These are phyloP conservation scores for Dioscorea cayenensis DNA, from an alignment of 116 monocot genomes.

Conservation along the genomic window DNA sequence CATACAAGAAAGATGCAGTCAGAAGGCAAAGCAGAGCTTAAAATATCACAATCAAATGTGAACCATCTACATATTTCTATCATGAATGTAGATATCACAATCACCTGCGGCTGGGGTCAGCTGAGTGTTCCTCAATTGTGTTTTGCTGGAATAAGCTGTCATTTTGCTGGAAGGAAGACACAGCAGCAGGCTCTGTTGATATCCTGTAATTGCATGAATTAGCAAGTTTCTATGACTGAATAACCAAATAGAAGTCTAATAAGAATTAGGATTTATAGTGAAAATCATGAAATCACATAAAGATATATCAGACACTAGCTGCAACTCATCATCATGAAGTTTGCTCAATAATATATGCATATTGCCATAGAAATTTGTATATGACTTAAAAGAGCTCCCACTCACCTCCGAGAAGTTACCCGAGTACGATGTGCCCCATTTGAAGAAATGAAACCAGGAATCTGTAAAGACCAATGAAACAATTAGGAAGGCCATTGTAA, in stretches of 20 bases:
- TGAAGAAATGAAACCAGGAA: slow-evolving; percentile 6
- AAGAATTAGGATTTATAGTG: neutral
- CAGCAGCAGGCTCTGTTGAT: slow-evolving; percentile 26
- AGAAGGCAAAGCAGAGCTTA: neutral
- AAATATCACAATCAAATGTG: too few relatives aligned
- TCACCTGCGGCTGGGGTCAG: slow-evolving; percentile 32
- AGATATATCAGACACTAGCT: neutral
- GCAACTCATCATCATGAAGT: neutral
- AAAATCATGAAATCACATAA: neutral
- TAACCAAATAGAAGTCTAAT: neutral
- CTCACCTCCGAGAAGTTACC: slow-evolving; percentile 11
- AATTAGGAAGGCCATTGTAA: neutral
- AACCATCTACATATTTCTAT: too few relatives aligned
- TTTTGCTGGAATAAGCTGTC: slow-evolving; percentile 24
- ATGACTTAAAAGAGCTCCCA: neutral
- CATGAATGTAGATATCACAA: neutral
- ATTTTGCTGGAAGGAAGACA: slow-evolving; percentile 29
- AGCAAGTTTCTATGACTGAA: neutral
- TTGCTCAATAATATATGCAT: neutral
- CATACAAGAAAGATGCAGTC: neutral
- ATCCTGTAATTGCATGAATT: slow-evolving; percentile 26
- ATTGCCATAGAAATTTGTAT: neutral
- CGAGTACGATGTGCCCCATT: slow-evolving; percentile 5
- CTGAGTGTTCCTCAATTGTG: slow-evolving; percentile 16
- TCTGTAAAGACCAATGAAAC: neutral